Percentiles rank a stretch among this genome's conserved stretches.
These are phyloP conservation scores for Ophiostoma perfectum DNA, from an alignment of 2,329 filamentous ascomycete genomes.

Conservation along the genomic window DNA sequence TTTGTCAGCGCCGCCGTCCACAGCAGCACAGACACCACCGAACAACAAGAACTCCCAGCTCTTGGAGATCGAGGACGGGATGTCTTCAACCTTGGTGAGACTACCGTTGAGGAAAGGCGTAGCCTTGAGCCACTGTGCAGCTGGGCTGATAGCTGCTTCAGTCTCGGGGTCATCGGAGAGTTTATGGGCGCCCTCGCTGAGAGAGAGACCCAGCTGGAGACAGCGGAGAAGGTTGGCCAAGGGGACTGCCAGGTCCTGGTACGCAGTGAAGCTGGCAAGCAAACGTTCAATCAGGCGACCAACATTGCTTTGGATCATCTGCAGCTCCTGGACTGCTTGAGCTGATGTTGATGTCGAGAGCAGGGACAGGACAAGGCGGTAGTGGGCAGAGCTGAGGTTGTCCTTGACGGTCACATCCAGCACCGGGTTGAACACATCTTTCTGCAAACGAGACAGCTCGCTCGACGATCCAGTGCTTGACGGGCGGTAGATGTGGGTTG, in stretches of 20 bases:
- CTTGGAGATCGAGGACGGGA: slow-evolving; percentile 28
- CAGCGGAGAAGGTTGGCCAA: slow-evolving; percentile 74
- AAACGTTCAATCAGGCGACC: slow-evolving; percentile 65
- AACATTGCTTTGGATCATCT: slow-evolving; percentile 53
- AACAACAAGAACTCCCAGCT: slow-evolving; percentile 49
- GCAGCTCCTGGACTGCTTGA: slow-evolving; percentile 40
- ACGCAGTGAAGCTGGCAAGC: slow-evolving; percentile 66
- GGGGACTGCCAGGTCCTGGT: slow-evolving; percentile 78
- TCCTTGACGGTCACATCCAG: slow-evolving; percentile 57
- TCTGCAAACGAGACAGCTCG: slow-evolving; percentile 61
- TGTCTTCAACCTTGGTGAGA: slow-evolving; percentile 30
- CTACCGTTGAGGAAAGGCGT: slow-evolving; percentile 54
- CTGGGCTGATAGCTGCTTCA: slow-evolving; percentile 8
- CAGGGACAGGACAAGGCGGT: slow-evolving; percentile 32
- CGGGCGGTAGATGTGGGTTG: slow-evolving; percentile 24
- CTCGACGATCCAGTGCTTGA: slow-evolving; percentile 17
- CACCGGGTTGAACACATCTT: slow-evolving; percentile 78
- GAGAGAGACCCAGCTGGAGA: slow-evolving; percentile 66
- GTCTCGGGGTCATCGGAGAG: slow-evolving; percentile 29
- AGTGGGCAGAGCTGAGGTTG: slow-evolving; percentile 39
- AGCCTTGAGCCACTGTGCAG: slow-evolving; percentile 39
- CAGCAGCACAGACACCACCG: slow-evolving; percentile 40
- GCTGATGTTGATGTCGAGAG: slow-evolving; percentile 25
- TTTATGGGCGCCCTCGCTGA: slow-evolving; percentile 45
- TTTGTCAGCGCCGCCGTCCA: slow-evolving; percentile 42